Conservation (phyloP, 179 eudicot genomes). For the Silene noctiflora region DNA sequence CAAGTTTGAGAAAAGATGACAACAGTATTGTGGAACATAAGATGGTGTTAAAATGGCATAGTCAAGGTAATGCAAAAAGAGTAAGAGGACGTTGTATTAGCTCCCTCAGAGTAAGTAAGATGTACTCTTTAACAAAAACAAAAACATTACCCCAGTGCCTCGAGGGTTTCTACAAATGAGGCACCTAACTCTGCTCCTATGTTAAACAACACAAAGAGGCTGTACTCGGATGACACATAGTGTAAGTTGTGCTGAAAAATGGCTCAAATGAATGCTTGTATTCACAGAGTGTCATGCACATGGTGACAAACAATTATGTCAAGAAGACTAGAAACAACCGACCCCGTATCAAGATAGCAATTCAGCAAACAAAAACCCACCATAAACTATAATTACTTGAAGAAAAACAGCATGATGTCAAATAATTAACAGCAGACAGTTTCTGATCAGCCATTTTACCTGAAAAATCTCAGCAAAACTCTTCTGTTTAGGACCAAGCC, state of each 20-base stretch:
- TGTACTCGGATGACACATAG: too few species aligned
- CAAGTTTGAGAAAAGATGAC: neutral
- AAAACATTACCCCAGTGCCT: too few species aligned
- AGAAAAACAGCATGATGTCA: neutral
- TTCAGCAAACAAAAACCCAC: neutral
- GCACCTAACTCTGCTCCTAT: too few species aligned
- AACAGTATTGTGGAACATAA: too few species aligned
- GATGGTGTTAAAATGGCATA: neutral
- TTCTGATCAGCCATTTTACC: conserved; percentile 35
- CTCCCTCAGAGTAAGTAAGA: neutral
- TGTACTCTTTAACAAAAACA: too few species aligned
- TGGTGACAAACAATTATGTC: neutral
- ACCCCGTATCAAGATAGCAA: neutral
- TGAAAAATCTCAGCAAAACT: conserved; percentile 94
- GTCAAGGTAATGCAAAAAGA: neutral
- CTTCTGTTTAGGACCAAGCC: conserved; percentile 84
- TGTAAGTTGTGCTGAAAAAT: too few species aligned
- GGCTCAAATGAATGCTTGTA: too few species aligned
- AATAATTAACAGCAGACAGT: neutral
- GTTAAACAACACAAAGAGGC: too few species aligned
- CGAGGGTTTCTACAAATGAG: too few species aligned
- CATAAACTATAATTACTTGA: neutral
- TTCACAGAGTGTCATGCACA: too few species aligned
- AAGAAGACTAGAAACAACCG: neutral
- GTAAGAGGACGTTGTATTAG: neutral